Evolutionary conservation across 164 flowering plant genomes (phyloP).

Genomic region (Platanus orientalis): DNA sequence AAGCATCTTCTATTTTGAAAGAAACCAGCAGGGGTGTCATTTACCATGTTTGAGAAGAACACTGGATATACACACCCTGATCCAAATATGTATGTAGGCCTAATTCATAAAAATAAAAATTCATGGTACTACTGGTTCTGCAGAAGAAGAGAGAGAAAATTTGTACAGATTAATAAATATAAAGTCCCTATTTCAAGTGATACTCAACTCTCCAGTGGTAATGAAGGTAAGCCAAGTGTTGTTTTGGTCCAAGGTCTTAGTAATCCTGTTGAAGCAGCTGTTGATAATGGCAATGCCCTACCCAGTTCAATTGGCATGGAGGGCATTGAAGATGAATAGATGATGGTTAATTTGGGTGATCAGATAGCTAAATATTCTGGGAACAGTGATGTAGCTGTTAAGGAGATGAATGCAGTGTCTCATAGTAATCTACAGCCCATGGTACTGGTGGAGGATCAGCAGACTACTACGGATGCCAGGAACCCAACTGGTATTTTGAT

Average conservation of each 20-base stretch:
- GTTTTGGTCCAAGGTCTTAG: background rate
- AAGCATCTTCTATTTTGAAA: no score
- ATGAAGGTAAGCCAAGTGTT: background rate
- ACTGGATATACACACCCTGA: no score
- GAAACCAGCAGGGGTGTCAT: no score
- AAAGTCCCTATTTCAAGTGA: slow-evolving; percentile 2
- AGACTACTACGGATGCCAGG: background rate
- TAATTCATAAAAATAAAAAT: no score
- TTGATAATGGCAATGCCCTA: slow-evolving; percentile 2
- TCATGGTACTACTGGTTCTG: background rate
- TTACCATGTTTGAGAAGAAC: no score
- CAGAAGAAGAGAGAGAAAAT: slow-evolving; percentile 5
- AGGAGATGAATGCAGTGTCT: background rate
- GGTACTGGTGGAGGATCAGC: background rate
- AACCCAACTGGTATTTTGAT: background rate
- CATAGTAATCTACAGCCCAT: background rate
- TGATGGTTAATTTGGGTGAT: background rate
- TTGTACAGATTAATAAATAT: background rate
- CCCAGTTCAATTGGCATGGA: background rate
- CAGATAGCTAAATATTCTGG: background rate
- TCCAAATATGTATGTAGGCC: slow-evolving; percentile 6
- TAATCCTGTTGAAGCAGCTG: background rate
- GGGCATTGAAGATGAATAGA: slow-evolving; percentile 7
- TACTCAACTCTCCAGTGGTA: slow-evolving; percentile 1
- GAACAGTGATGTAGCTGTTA: background rate